Percentiles rank a stretch among this genome's conserved stretches.
These are phyloP conservation scores for Ascochyta lentis DNA, from an alignment of 2,329 filamentous ascomycete genomes.

Conservation along the genomic window DNA sequence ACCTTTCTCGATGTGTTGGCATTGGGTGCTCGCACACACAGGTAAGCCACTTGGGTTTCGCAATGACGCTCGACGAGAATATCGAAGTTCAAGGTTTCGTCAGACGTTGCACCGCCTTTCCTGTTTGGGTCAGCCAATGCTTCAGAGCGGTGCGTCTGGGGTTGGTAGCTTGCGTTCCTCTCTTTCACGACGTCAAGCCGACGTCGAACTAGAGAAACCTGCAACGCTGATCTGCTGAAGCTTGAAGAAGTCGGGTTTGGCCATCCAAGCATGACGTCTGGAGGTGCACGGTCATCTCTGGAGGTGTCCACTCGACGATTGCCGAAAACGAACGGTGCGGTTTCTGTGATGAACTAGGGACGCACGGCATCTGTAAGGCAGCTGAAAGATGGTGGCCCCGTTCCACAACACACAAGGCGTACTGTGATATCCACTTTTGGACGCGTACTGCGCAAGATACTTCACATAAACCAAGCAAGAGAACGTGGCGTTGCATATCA, in stretches of 20 bases:
- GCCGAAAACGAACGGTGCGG: slow-evolving; percentile 7
- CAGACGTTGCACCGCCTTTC: slow-evolving; percentile 27
- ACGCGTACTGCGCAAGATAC: slow-evolving; percentile 8
- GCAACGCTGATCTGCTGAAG: slow-evolving; percentile 1
- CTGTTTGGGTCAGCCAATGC: slow-evolving; percentile 12
- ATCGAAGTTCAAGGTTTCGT: slow-evolving; percentile 20
- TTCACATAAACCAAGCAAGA: slow-evolving; percentile 1
- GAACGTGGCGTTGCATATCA: slow-evolving; percentile 17
- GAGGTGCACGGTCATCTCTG: slow-evolving; percentile 5
- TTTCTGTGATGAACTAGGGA: slow-evolving; percentile 7
- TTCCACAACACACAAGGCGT: slow-evolving; percentile 12
- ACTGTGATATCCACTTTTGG: slow-evolving; percentile 9
- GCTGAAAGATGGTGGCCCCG: slow-evolving; percentile 10
- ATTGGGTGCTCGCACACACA: slow-evolving; percentile 1
- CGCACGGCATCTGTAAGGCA: slow-evolving; percentile 13
- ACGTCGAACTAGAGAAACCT: slow-evolving; percentile 1
- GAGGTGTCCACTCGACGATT: slow-evolving; percentile 5
- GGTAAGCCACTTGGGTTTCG: slow-evolving; percentile 13
- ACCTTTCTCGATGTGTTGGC: not conserved
- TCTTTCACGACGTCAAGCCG: slow-evolving; percentile 1
- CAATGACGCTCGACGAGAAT: slow-evolving; percentile 23
- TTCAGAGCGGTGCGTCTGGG: not conserved
- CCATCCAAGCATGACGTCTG: slow-evolving; percentile 5
- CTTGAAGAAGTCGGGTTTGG: slow-evolving; percentile 2
- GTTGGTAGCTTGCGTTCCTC: not conserved